These are phyloP conservation scores for Cladosporium sp. DNA, from an alignment of 2,329 filamentous ascomycete genomes.

Conservation along the genomic window DNA sequence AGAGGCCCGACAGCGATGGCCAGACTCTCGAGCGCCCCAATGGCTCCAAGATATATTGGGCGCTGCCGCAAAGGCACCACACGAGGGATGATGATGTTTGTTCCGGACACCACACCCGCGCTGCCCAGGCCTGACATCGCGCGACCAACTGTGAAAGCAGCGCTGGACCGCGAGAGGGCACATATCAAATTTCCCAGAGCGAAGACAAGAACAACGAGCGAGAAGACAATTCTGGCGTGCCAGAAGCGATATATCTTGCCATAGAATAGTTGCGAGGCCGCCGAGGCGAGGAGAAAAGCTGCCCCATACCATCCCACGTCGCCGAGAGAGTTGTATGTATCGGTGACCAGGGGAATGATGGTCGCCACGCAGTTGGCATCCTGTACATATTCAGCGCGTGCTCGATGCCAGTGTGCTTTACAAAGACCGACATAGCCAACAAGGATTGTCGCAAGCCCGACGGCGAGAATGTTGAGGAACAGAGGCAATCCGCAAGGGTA, in stretches of 20 bases:
- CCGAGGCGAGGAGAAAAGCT: slow-evolving; percentile 33
- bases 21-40: slow-evolving; percentile 20
- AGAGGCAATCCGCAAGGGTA: no score
- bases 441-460: no score
- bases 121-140: slow-evolving; percentile 50
- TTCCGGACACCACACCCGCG: slow-evolving; percentile 46
- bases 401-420: no score
- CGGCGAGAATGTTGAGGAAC: no score
- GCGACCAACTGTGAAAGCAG: slow-evolving; percentile 49
- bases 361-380: slow-evolving; percentile 15
- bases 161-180: slow-evolving; percentile 43
- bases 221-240: slow-evolving; percentile 40
- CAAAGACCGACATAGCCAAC: no score
- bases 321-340: slow-evolving; percentile 33
- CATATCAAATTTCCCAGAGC: slow-evolving; percentile 48
- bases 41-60: slow-evolving; percentile 22
- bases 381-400: no score
- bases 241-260: slow-evolving; percentile 38
- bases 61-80: slow-evolving; percentile 32
- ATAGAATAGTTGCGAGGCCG: slow-evolving; percentile 6
- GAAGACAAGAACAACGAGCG: slow-evolving; percentile 37
- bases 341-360: slow-evolving; percentile 34
- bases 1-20: slow-evolving; percentile 40
- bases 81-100: slow-evolving; percentile 26
- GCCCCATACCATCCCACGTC: slow-evolving; percentile 32